phyloP scores from a whole-genome alignment of 768 basidiomycete genomes.

The Pisolithus albus region DNA sequence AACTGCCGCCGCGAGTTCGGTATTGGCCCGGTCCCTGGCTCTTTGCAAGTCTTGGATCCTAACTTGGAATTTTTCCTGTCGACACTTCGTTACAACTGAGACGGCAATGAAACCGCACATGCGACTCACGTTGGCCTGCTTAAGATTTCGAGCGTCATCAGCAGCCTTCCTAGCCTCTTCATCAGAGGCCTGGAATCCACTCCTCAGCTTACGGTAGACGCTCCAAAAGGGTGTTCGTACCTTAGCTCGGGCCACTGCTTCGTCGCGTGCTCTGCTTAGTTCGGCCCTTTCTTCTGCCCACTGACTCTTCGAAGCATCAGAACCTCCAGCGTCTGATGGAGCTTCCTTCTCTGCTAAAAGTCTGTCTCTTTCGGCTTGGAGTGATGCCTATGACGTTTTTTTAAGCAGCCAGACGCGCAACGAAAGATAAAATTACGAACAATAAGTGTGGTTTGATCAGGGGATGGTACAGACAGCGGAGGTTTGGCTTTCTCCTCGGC shows the following conservation, averaged over 20 bases:
- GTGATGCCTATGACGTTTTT: constrained; percentile 34
- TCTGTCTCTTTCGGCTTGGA: constrained; percentile 55
- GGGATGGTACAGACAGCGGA: constrained; percentile 3
- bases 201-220: constrained; percentile 1
- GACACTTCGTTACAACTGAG: constrained; percentile 4
- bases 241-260: constrained; percentile 53
- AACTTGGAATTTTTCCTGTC: constrained; percentile 56
- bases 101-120: not conserved
- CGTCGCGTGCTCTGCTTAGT: constrained; percentile 50
- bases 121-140: constrained; percentile 25
- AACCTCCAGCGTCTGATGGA: constrained; percentile 18
- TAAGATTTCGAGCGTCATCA: constrained; percentile 38
- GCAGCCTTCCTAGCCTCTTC: constrained; percentile 39
- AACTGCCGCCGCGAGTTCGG: constrained; percentile 49
- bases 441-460: constrained; percentile 24
- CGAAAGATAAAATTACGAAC: constrained; percentile 19
- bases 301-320: constrained; percentile 29
- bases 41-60: constrained; percentile 49
- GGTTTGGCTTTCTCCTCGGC: constrained; percentile 31
- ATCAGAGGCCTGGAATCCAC: constrained; percentile 29
- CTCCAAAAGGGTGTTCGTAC: constrained; percentile 27
- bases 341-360: constrained; percentile 54
- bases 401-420: not conserved
- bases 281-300: constrained; percentile 60
- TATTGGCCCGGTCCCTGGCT: constrained; percentile 37